Evolutionary conservation across 345 rosid genomes (phyloP).

Genomic region (Alliaria petiolata): DNA sequence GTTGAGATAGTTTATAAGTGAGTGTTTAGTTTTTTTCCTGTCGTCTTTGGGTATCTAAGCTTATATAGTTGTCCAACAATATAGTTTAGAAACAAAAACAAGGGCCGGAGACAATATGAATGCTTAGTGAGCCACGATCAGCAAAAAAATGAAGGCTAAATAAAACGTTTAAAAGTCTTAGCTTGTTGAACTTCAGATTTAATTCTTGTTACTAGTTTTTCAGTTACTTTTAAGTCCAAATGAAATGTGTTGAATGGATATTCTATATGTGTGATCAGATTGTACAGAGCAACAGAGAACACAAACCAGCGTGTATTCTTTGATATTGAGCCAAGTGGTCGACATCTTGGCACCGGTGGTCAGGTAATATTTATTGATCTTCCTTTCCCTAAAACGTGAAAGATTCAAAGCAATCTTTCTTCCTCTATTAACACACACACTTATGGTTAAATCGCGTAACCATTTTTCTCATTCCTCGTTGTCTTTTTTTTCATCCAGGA

Average conservation of each 20-base stretch:
- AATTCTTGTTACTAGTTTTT: not conserved
- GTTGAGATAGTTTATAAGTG: conserved; percentile 90
- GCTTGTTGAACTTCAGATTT: not conserved
- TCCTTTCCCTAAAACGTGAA: not conserved
- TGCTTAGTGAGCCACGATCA: not conserved
- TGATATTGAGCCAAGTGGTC: conserved; percentile 78
- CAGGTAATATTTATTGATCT: conserved; percentile 48
- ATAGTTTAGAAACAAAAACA: not conserved
- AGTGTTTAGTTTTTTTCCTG: conserved; percentile 24
- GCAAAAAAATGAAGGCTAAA: too few species aligned
- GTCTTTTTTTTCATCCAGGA: conserved; percentile 44
- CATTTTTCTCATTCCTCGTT: not conserved
- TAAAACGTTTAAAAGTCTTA: not conserved
- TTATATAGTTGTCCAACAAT: not conserved
- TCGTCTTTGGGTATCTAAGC: conserved; percentile 1
- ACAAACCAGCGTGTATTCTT: conserved; percentile 92
- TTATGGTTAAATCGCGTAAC: not conserved
- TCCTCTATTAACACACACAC: too few species aligned
- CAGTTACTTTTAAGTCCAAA: not conserved
- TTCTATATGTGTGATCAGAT: conserved; percentile 38
- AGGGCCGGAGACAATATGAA: not conserved
- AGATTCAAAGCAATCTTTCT: not conserved
- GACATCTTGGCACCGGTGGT: conserved; percentile 91
- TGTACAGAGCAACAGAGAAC: conserved; percentile 75
- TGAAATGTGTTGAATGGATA: not conserved